Percentiles rank a stretch among this genome's conserved stretches.
Evolutionary conservation across 768 basidiomycete species (phyloP).

Genomic region (Trametes cinnabarina): DNA sequence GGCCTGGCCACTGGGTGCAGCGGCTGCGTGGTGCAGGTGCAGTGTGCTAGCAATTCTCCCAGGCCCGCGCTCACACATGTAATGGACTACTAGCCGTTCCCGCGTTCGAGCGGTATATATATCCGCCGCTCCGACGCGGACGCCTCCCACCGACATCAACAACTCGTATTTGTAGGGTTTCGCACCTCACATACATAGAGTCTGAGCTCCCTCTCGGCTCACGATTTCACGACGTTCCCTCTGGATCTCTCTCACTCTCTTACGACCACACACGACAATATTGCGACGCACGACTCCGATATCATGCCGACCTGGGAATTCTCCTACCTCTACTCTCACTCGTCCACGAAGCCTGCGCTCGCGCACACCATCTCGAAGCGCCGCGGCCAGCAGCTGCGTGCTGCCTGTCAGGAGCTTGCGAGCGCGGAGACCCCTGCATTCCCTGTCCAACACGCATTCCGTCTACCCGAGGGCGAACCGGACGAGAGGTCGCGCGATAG

Average conservation of each 20-base stretch:
- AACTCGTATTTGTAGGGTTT: background rate
- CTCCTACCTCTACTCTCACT: background rate
- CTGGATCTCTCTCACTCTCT: background rate
- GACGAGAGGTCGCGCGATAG: background rate
- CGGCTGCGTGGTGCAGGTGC: background rate
- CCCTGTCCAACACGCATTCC: background rate
- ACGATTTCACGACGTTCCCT: background rate
- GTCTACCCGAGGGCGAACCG: background rate
- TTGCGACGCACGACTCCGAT: background rate
- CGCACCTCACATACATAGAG: background rate
- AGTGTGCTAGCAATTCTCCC: background rate
- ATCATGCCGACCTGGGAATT: slow-evolving; percentile 2
- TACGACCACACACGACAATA: background rate
- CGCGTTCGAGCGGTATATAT: background rate
- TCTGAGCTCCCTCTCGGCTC: background rate
- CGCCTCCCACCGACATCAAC: slow-evolving; percentile 2
- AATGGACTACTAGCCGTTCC: background rate
- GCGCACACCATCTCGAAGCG: slow-evolving; percentile 1
- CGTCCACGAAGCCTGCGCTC: background rate
- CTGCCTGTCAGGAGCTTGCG: background rate
- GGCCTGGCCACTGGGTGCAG: no score
- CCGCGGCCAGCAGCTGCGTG: slow-evolving; percentile 4
- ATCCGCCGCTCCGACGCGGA: background rate
- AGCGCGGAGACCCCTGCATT: slow-evolving; percentile 1
- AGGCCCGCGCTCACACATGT: background rate